Evolutionary conservation across 257 asterid species (phyloP), one percentile per base, ranked within the genome.

Genomic region (Thymus mandschuricus): DNA sequence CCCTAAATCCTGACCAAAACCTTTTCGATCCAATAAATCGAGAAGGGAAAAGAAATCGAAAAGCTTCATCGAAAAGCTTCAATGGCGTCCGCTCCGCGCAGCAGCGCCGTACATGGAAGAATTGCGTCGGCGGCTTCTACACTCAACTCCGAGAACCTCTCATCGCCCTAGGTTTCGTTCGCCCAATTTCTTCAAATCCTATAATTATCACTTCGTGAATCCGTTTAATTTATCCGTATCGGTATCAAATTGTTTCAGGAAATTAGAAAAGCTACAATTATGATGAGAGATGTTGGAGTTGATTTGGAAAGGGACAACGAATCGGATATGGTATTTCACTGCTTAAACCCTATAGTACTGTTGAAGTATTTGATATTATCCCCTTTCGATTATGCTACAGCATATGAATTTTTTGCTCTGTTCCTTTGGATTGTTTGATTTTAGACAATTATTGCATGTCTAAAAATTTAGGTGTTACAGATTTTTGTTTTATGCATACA

Each of bases 51-150:
- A 21, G 21, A 21, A 21, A 21, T 21, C 21, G 21, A 21, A 21
- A 21, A 21, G 21, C 21, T 21, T 21, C 21, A 7, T 30, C 64
- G 48, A 13, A 43, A 54, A 59, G 8, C 62, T 31, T 13, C 66
- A 52, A 93, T 93, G 98, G 97, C 97, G 49, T 90, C 96, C 70
- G 92, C 84, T 64, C 82, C 87, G 8, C 90, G 85, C 68, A 84
- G 74, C 73, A 63, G 27, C 72, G 78, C 80, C 62, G 83, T 60
- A 7, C 64, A 69, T 55, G 93, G 90, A 67, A 85, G 90, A 71
- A 74, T 93, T 13, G 75, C 77, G 57, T 74, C 96, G 6, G 85
- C 84, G 21, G 88, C 92, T 10, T 43, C 86, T 0, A 71, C 82
- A 8, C 73, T 91, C 12, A 75, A 72, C 78, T 68, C 89, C 57